These are phyloP conservation scores for Mycena venus DNA, from an alignment of 768 basidiomycete genomes.

Conservation along the genomic window DNA sequence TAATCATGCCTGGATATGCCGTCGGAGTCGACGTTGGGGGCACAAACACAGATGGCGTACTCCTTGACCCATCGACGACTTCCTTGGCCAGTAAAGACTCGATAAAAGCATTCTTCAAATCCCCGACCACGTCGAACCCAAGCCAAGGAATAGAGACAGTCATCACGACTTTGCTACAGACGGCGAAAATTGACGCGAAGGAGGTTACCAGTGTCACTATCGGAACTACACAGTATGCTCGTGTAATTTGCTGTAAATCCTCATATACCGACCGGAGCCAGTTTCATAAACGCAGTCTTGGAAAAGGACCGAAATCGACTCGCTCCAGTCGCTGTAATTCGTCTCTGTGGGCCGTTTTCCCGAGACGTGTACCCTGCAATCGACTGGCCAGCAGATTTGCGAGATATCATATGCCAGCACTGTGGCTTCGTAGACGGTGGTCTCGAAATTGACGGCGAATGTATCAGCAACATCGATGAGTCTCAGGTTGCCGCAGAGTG, in stretches of 20 bases:
- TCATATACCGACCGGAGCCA: not conserved
- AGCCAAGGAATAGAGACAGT: slow-evolving; percentile 64
- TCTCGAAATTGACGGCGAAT: slow-evolving; percentile 59
- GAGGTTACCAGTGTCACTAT: slow-evolving; percentile 62
- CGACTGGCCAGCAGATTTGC: slow-evolving; percentile 63
- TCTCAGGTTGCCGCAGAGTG: slow-evolving; percentile 57
- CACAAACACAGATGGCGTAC: slow-evolving; percentile 55
- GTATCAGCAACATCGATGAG: slow-evolving; percentile 55
- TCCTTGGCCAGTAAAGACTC: too few species aligned
- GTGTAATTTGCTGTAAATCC: not conserved
- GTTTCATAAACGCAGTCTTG: slow-evolving; percentile 65
- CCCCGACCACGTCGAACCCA: slow-evolving; percentile 65
- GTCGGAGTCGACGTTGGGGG: slow-evolving; percentile 35
- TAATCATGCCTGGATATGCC: too few species aligned
- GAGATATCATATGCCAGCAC: slow-evolving; percentile 52
- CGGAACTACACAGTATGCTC: slow-evolving; percentile 60
- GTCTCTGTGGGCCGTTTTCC: slow-evolving; percentile 69
- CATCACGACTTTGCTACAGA: slow-evolving; percentile 53
- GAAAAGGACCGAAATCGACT: slow-evolving; percentile 61
- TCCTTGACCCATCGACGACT: slow-evolving; percentile 29
- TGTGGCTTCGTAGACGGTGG: slow-evolving; percentile 46
- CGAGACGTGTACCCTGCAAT: slow-evolving; percentile 66
- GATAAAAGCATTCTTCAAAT: slow-evolving; percentile 53
- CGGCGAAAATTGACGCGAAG: slow-evolving; percentile 44
- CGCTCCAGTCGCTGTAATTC: slow-evolving; percentile 67